phyloP scores from a whole-genome alignment of 768 basidiomycete genomes.

The Astraeus odoratus region DNA sequence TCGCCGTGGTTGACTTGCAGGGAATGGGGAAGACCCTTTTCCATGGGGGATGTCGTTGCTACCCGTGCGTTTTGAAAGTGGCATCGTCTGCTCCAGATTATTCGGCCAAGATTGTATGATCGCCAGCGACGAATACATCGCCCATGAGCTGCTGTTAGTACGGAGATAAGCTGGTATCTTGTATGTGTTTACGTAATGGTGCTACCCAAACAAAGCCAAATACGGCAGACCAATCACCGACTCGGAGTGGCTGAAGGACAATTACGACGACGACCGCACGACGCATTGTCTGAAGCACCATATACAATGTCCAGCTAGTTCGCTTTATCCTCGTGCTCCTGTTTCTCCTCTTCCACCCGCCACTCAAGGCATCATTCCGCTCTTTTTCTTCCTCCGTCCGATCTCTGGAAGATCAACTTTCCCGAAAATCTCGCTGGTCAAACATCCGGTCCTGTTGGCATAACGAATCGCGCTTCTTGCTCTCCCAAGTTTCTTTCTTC shows the following conservation, averaged over 20 bases:
- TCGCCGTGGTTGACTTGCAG: constrained; percentile 28
- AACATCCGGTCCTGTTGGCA: not conserved
- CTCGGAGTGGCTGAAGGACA: not conserved
- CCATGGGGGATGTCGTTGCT: not conserved
- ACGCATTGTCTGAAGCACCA: not conserved
- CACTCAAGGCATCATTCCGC: constrained; percentile 17
- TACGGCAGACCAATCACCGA: too few species aligned
- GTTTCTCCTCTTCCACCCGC: constrained; percentile 1
- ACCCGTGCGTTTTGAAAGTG: constrained; percentile 13
- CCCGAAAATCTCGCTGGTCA: not conserved
- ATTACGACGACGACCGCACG: not conserved
- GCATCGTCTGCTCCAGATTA: constrained; percentile 19
- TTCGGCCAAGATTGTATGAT: constrained; percentile 24
- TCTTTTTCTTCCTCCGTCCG: not conserved
- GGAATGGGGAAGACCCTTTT: constrained; percentile 23
- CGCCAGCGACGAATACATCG: constrained; percentile 16
- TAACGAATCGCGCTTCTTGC: not conserved
- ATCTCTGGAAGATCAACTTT: constrained; percentile 17
- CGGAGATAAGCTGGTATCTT: too few species aligned
- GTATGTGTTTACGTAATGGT: too few species aligned
- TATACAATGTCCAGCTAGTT: too few species aligned
- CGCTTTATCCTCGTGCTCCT: constrained; percentile 8
- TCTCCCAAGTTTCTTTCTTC: not conserved
- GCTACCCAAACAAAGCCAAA: not conserved
- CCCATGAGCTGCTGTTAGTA: constrained; percentile 18